A percentile compares a stretch with the other conserved stretches of the same genome.
Evolutionary conservation across 2,329 filamentous ascomycete genomes (phyloP).

Genomic region (Tolypocladium sp.): DNA sequence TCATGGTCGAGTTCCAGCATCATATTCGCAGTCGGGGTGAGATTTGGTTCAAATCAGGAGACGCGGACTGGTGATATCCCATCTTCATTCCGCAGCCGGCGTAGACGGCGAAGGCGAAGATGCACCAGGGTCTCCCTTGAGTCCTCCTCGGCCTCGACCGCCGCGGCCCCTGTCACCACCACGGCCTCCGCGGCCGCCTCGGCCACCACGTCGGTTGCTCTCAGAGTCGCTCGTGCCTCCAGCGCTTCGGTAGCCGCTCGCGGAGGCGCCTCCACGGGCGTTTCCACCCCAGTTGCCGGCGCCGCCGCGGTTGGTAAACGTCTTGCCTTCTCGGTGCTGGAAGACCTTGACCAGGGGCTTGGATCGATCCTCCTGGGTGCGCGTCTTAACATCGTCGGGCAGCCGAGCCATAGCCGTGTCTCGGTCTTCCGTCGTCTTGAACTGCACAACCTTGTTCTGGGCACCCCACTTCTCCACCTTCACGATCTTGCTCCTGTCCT

Average conservation of each 20-base stretch:
- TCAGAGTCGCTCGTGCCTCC: constrained; percentile 65
- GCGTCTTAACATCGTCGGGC: constrained; percentile 67
- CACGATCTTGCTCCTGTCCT: constrained; percentile 73
- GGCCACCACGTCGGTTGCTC: constrained; percentile 45
- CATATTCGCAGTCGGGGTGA: background rate
- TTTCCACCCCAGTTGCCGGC: constrained; percentile 60
- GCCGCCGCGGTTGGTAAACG: constrained; percentile 50
- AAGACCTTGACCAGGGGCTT: constrained; percentile 80
- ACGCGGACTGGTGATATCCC: background rate
- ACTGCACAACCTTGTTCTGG: constrained; percentile 78
- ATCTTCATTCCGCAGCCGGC: constrained; percentile 29
- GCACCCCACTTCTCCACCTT: constrained; percentile 71
- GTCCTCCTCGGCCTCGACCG: constrained; percentile 45
- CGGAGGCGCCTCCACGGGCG: constrained; percentile 47
- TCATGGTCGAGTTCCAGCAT: background rate
- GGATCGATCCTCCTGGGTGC: constrained; percentile 61
- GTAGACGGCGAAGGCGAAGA: constrained; percentile 44
- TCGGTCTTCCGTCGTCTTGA: constrained; percentile 70
- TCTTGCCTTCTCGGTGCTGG: constrained; percentile 54
- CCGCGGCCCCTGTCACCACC: constrained; percentile 49
- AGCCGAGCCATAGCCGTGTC: constrained; percentile 69
- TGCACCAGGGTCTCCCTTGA: constrained; percentile 49
- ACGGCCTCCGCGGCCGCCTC: constrained; percentile 48
- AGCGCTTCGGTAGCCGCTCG: constrained; percentile 77
- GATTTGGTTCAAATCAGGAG: background rate